Conservation (phyloP, 1,139 yeast species). For the Debaryomyces nepalensis region DNA sequence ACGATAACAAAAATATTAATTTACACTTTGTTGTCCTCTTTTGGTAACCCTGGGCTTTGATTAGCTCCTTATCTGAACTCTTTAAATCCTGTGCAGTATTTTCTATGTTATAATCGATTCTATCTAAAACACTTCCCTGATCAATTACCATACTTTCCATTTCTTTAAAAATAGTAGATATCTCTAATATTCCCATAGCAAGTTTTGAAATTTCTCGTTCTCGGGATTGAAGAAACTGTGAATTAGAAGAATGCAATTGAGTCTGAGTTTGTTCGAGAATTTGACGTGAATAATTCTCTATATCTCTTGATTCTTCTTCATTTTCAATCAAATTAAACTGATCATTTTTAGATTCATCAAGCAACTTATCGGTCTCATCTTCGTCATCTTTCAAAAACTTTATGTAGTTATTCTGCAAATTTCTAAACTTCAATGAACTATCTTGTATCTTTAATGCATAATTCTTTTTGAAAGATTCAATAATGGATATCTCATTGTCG, state of each 20-base stretch:
- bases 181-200: constrained; percentile 93
- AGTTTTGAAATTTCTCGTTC: constrained; percentile 88
- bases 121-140: constrained; percentile 90
- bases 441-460: constrained; percentile 87
- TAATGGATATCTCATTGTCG: constrained; percentile 61
- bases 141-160: constrained; percentile 91
- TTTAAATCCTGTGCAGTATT: constrained; percentile 77
- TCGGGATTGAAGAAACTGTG: constrained; percentile 63
- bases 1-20: constrained; percentile 69
- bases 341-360: constrained; percentile 18
- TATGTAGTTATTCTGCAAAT: constrained; percentile 86
- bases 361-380: constrained; percentile 42
- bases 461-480: constrained; percentile 79
- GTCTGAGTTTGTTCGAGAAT: constrained; percentile 52
- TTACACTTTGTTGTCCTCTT: constrained; percentile 91
- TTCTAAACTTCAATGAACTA: constrained; percentile 75
- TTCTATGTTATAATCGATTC: constrained; percentile 89
- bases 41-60: constrained; percentile 79
- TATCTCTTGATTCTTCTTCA: constrained; percentile 42
- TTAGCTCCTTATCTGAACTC: constrained; percentile 76
- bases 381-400: constrained; percentile 76
- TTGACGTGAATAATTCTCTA: constrained; percentile 50
- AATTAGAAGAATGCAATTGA: constrained; percentile 38
- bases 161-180: constrained; percentile 90
- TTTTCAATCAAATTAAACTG: constrained; percentile 40